A percentile compares a stretch with the other conserved stretches of the same genome.
Conservation (phyloP, 257 asterid species). For the Fraxinus excelsior region DNA sequence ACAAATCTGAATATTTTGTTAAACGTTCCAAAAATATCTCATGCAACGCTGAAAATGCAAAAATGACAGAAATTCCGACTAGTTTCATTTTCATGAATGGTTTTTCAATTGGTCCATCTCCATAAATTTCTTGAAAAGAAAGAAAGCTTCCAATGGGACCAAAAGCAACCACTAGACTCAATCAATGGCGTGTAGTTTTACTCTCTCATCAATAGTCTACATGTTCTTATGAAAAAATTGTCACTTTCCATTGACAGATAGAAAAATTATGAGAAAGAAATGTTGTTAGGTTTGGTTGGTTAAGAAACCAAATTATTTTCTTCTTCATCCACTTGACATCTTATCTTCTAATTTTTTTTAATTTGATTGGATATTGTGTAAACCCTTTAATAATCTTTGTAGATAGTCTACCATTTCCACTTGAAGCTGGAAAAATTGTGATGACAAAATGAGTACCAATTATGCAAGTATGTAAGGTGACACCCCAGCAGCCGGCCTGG, state of each 20-base stretch:
- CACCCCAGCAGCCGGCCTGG: neutral
- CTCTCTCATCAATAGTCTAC: slow-evolving; percentile 15
- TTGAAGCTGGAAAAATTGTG: neutral
- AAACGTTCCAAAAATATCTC: no score
- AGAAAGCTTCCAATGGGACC: slow-evolving; percentile 38
- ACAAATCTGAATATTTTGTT: neutral
- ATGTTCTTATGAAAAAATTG: slow-evolving; percentile 23
- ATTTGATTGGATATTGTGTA: neutral
- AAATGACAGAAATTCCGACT: no score
- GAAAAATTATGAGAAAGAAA: slow-evolving; percentile 34
- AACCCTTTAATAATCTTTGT: neutral
- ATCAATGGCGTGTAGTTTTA: slow-evolving; percentile 34
- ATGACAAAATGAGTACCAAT: neutral
- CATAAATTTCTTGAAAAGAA: slow-evolving; percentile 10
- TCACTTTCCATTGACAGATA: slow-evolving; percentile 32
- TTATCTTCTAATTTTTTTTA: neutral
- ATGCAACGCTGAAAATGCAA: no score
- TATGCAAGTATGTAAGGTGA: neutral
- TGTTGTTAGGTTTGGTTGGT: slow-evolving; percentile 45
- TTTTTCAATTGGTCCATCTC: slow-evolving; percentile 4
- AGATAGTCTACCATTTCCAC: neutral
- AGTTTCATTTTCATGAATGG: neutral
- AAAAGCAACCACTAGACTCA: slow-evolving; percentile 37
- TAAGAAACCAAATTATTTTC: slow-evolving; percentile 26
- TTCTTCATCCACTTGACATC: slow-evolving; percentile 20